Conservation (phyloP, 23 red algal species). For the Cyanidioschyzon merolae region DNA sequence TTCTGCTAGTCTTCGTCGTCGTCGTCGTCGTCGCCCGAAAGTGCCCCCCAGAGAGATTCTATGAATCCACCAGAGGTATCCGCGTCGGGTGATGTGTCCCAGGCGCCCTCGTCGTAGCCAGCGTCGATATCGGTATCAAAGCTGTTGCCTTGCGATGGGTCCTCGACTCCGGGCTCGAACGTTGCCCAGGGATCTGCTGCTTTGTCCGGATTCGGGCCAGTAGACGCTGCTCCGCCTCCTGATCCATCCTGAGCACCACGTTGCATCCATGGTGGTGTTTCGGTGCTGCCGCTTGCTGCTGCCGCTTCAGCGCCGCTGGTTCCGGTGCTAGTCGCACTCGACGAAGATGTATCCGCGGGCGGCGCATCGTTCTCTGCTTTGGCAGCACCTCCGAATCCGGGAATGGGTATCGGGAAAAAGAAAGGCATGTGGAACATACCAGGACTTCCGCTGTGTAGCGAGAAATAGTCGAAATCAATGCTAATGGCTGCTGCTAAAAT, state of each 20-base stretch:
- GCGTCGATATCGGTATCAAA: background rate
- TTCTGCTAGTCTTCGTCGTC: too few species aligned
- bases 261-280: background rate
- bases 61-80: background rate
- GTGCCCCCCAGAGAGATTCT: slow-evolving; percentile 1
- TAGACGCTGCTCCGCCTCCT: background rate
- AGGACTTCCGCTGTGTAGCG: slow-evolving; percentile 53
- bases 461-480: slow-evolving; percentile 98
- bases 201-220: background rate
- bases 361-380: background rate
- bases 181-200: slow-evolving; percentile 5
- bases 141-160: background rate
- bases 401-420: slow-evolving; percentile 29
- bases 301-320: background rate
- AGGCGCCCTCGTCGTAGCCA: slow-evolving; percentile 6
- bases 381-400: slow-evolving; percentile 19
- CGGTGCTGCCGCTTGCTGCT: background rate
- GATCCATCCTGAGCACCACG: background rate
- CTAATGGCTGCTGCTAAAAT: slow-evolving; percentile 63
- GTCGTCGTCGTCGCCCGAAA: background rate
- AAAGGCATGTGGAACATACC: slow-evolving; percentile 26
- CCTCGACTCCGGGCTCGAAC: slow-evolving; percentile 2
- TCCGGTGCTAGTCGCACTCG: background rate
- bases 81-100: background rate
- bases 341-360: background rate